phyloP scores from a whole-genome alignment of 768 basidiomycete genomes.

The Boletus insuetus region DNA sequence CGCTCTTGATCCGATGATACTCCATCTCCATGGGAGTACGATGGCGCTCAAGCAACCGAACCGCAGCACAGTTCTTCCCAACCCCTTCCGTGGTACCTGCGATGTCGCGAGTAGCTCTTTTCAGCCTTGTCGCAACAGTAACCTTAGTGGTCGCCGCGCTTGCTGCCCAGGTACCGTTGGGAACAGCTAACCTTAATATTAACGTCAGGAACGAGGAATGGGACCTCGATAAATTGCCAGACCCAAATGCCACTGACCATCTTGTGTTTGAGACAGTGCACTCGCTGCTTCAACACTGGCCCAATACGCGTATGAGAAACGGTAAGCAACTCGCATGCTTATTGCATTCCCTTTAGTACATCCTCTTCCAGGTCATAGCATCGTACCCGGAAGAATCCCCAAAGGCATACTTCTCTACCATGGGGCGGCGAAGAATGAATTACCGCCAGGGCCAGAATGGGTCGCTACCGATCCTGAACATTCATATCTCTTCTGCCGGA shows the following conservation, averaged over 20 bases:
- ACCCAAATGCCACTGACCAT: constrained; percentile 26
- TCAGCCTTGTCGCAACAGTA: neutral
- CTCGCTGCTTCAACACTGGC: constrained; percentile 41
- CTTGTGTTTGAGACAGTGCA: constrained; percentile 25
- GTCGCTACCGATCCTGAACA: constrained; percentile 36
- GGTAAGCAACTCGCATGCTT: constrained; percentile 25
- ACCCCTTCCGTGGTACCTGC: neutral
- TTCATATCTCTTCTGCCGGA: constrained; percentile 37
- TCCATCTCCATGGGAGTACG: too few relatives aligned
- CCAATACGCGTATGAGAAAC: constrained; percentile 46
- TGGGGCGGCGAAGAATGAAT: constrained; percentile 13
- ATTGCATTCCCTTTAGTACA: constrained; percentile 14
- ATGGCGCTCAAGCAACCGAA: too few relatives aligned
- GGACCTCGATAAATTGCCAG: constrained; percentile 23
- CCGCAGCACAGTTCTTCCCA: too few relatives aligned
- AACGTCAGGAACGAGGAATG: constrained; percentile 7
- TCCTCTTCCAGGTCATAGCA: constrained; percentile 18
- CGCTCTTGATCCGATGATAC: too few relatives aligned
- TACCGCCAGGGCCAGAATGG: constrained; percentile 35
- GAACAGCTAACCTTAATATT: neutral
- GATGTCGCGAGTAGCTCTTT: constrained; percentile 1
- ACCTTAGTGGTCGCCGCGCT: neutral
- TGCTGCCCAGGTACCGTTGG: constrained; percentile 11
- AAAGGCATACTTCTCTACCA: constrained; percentile 39
- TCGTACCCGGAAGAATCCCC: constrained; percentile 34